These are phyloP conservation scores for Bocquillonia castaneifolia DNA, from an alignment of 441 rosid species.

Conservation along the genomic window DNA sequence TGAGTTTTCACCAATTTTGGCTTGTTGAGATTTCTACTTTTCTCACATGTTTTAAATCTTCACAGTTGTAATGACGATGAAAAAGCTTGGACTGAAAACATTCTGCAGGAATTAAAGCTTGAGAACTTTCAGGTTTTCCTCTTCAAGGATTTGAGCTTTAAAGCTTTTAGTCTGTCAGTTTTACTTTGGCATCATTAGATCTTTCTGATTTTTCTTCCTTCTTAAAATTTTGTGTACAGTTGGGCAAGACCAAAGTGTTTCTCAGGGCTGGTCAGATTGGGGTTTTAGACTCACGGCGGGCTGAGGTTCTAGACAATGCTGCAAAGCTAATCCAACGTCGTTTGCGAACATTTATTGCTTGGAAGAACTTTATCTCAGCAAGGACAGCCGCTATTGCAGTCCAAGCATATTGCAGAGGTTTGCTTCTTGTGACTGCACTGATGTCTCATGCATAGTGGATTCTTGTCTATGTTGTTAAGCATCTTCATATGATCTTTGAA, in stretches of 20 bases:
- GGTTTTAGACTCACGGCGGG: slow-evolving; percentile 68
- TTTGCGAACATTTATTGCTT: slow-evolving; percentile 58
- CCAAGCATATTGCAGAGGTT: slow-evolving; percentile 93
- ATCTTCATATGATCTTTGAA: background rate
- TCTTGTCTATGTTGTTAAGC: background rate
- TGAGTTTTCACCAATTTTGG: too few relatives aligned
- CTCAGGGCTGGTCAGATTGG: slow-evolving; percentile 99
- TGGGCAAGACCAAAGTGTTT: slow-evolving; percentile 90
- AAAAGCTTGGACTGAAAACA: slow-evolving; percentile 66
- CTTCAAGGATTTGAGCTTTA: background rate
- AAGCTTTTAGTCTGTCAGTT: slow-evolving; percentile 7
- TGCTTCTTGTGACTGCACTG: slow-evolving; percentile 16
- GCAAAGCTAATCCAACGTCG: slow-evolving; percentile 70
- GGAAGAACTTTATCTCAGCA: slow-evolving; percentile 44
- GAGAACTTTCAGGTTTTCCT: slow-evolving; percentile 79
- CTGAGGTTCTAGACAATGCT: slow-evolving; percentile 84
- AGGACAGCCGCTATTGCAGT: slow-evolving; percentile 59
- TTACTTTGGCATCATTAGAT: slow-evolving; percentile 8
- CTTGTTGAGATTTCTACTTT: slow-evolving; percentile 13
- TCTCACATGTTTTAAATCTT: slow-evolving; percentile 16
- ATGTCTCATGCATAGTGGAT: background rate
- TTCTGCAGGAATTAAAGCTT: slow-evolving; percentile 64
- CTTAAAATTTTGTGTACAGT: slow-evolving; percentile 39
- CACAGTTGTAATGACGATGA: slow-evolving; percentile 67
- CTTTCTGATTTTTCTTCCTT: slow-evolving; percentile 3